These are phyloP conservation scores for Suillus americanus DNA, from an alignment of 768 basidiomycete species.

Conservation along the genomic window DNA sequence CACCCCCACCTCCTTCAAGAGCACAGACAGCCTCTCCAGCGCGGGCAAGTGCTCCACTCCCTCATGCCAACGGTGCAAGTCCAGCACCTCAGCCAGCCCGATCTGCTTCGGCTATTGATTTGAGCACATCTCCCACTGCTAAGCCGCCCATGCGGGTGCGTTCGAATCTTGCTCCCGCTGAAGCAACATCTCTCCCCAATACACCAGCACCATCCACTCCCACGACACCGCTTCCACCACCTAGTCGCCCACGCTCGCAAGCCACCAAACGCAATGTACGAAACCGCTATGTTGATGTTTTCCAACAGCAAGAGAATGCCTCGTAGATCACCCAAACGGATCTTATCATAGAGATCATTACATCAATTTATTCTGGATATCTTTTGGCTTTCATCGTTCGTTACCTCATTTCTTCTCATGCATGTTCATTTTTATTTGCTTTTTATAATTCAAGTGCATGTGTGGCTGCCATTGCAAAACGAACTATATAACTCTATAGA, in stretches of 20 bases:
- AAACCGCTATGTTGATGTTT: constrained; percentile 89
- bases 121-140: constrained; percentile 50
- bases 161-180: constrained; percentile 62
- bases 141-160: constrained; percentile 57
- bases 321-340: constrained; percentile 12
- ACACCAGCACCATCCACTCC: constrained; percentile 21
- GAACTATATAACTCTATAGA: constrained; percentile 41
- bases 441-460: constrained; percentile 14
- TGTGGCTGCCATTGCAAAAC: constrained; percentile 13
- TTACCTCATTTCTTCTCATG: constrained; percentile 16
- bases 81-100: constrained; percentile 46
- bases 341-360: constrained; percentile 5
- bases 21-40: constrained; percentile 86
- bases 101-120: constrained; percentile 64
- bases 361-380: constrained; percentile 5
- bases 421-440: constrained; percentile 6
- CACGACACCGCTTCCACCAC: constrained; percentile 34
- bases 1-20: constrained; percentile 78
- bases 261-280: constrained; percentile 74
- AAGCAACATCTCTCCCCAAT: constrained; percentile 34
- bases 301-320: constrained; percentile 53
- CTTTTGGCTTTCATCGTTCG: constrained; percentile 13
- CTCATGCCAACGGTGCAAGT: constrained; percentile 30
- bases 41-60: constrained; percentile 39
- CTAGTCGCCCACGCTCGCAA: constrained; percentile 52